A percentile compares a stretch with the other conserved stretches of the same genome.
These are phyloP conservation scores for Aphelidium insulamus DNA, from an alignment of 371 early-diverging fungal genomes.

Conservation along the genomic window DNA sequence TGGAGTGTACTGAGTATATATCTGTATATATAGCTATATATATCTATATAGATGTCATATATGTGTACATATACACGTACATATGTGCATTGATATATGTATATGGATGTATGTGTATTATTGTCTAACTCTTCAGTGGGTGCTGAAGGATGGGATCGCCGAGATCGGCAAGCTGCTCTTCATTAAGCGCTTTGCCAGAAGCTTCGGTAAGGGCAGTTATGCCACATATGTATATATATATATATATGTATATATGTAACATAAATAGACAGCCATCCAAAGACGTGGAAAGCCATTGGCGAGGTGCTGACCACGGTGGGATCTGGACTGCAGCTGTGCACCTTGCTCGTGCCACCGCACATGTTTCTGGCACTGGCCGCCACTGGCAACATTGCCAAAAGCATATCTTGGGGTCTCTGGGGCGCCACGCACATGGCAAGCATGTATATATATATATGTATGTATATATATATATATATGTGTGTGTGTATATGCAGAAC, in stretches of 20 bases:
- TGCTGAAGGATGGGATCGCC: slow-evolving; percentile 42
- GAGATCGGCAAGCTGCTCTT: slow-evolving; percentile 49
- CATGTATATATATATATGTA: slow-evolving; percentile 1
- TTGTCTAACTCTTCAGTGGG: slow-evolving; percentile 9
- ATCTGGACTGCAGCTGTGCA: slow-evolving; percentile 31
- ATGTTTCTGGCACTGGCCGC: slow-evolving; percentile 34
- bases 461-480: not conserved
- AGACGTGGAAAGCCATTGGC: slow-evolving; percentile 39
- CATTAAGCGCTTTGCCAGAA: slow-evolving; percentile 37
- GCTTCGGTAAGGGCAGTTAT: too few species aligned
- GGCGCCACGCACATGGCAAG: slow-evolving; percentile 40
- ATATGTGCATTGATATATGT: not conserved
- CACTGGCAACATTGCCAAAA: slow-evolving; percentile 30
- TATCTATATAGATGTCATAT: not conserved
- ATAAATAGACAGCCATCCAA: slow-evolving; percentile 49
- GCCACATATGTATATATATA: too few species aligned
- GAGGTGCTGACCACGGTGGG: slow-evolving; percentile 24
- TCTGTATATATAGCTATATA: slow-evolving; percentile 1
- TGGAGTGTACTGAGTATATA: not conserved
- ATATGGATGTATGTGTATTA: too few species aligned
- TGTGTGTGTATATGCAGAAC: slow-evolving; percentile 7
- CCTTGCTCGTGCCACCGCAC: slow-evolving; percentile 20
- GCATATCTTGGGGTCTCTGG: slow-evolving; percentile 39
- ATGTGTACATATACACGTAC: not conserved
- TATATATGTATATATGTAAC: too few species aligned